These are phyloP conservation scores for Pseudogymnoascus destructans DNA, from an alignment of 2,329 filamentous ascomycete species.

Conservation along the genomic window DNA sequence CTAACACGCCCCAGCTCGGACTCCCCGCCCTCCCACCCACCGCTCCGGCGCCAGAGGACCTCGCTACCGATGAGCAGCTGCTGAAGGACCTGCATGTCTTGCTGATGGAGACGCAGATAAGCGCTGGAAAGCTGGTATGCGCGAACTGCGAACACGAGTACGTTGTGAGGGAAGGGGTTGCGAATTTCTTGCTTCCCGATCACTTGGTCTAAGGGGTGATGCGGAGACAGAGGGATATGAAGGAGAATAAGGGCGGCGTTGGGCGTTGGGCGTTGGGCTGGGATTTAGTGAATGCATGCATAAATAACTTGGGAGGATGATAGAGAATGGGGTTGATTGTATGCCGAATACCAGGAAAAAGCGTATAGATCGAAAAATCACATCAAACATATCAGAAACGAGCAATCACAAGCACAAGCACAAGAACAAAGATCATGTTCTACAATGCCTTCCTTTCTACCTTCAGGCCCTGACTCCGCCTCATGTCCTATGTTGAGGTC, in stretches of 20 bases:
- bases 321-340: not conserved
- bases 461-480: not conserved
- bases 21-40: conserved; percentile 59
- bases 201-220: conserved; percentile 56
- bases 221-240: not conserved
- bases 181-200: conserved; percentile 86
- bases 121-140: conserved; percentile 80
- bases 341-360: not conserved
- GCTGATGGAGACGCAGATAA: conserved; percentile 79
- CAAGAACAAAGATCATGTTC: not conserved
- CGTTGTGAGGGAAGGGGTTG: conserved; percentile 86
- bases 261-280: conserved; percentile 4
- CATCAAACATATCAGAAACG: not conserved
- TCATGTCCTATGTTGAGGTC: conserved; percentile 6
- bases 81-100: conserved; percentile 68
- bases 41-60: conserved; percentile 48
- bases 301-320: not conserved
- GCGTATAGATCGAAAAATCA: not conserved
- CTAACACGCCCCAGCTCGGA: conserved; percentile 50
- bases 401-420: not conserved
- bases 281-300: conserved; percentile 1
- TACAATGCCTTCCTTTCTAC: conserved; percentile 4
- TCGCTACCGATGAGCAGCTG: conserved; percentile 53
- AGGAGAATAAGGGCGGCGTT: not conserved
- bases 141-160: conserved; percentile 90